Conservation (phyloP, 805 yeast species). For the Cyberlindnera maritima region DNA sequence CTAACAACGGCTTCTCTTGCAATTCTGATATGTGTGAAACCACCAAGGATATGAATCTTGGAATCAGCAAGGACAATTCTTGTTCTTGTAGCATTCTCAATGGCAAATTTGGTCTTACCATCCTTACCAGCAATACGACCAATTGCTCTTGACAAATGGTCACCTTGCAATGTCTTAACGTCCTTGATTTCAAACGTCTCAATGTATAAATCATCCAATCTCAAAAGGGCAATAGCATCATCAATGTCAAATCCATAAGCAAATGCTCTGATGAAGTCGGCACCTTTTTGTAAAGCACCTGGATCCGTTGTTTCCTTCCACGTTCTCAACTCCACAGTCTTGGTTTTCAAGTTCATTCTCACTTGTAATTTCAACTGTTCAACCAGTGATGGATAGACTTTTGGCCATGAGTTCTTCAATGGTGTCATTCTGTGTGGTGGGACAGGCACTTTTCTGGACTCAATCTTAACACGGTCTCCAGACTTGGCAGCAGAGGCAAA, state of each 20-base stretch:
- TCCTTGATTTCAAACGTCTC: constrained; percentile 97
- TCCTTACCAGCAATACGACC: constrained; percentile 99
- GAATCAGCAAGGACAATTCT: constrained; percentile 97
- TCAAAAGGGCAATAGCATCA: constrained; percentile 90
- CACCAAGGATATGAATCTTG: constrained; percentile 95
- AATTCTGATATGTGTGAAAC: constrained; percentile 94
- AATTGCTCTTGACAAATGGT: constrained; percentile 96
- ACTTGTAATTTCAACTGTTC: constrained; percentile 94
- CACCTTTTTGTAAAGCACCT: constrained; percentile 96
- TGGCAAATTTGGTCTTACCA: constrained; percentile 97
- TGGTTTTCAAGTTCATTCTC: constrained; percentile 88
- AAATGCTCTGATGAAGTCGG: constrained; percentile 94
- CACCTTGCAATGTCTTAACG: constrained; percentile 92
- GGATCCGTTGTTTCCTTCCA: constrained; percentile 79
- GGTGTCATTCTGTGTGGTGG: constrained; percentile 99
- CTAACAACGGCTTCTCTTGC: constrained; percentile 98
- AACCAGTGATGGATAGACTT: constrained; percentile 92
- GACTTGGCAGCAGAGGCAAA: constrained; percentile 69
- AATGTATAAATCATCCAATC: constrained; percentile 93
- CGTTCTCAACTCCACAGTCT: constrained; percentile 84
- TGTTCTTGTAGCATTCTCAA: constrained; percentile 97
- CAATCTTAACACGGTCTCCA: constrained; percentile 66
- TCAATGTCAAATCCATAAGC: constrained; percentile 95
- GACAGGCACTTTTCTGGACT: constrained; percentile 84
- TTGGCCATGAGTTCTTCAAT: constrained; percentile 84